Base-by-base conservation (phyloP, 2,329 filamentous ascomycete species). In the Pestalotiopsis sp. region DNA sequence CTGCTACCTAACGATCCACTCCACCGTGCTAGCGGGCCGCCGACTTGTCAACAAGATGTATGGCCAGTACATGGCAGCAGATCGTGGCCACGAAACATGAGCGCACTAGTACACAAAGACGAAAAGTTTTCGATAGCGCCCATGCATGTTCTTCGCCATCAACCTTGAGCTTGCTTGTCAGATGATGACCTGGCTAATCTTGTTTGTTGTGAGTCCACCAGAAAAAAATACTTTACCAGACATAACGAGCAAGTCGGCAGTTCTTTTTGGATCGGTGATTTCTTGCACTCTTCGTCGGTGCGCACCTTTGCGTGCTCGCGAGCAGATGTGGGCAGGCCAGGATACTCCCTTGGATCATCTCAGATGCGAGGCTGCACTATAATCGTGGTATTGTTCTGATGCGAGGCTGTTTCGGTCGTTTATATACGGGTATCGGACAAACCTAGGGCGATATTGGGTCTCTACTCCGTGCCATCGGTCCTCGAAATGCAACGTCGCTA, bases 91-190 rank as follows among this genome's bases (percentile, higher is more conserved):
- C 27, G 31, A 62, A 61, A 61, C 58, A 11, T 62, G 13, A 36
- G 25, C 27, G 59, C 59, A 20, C 59, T 62, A 62, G 59, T 62
- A 62, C 36, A n/a, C 13, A 36, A 38, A 17, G 25, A 31, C 31
- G 14, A 39, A 52, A 52, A 52, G 9, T 39, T 38, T 39, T 23
- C 59, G 36, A 62, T 62, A 62, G 59, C 45, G 45, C 59, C 23
- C 59, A 36, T 62, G 59, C 59, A 62, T 62, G 27, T 62, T 39
- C 59, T 39, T 62, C 36, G 12, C 59, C n/a, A 39, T 39, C 59
- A 62, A 62, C 57, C 57, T 59, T 59, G 57, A 39, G 59, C n/a
- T 20, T 52, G 45, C 45, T 52, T 39, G 59, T 62, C 59, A 62
- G 59, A 36, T 62, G 59, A 23, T 39, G 59, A 12, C 17, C 27